Percentiles rank a stretch among this genome's conserved stretches.
These are phyloP conservation scores for Toxicodendron radicans DNA, from an alignment of 345 rosid genomes.

Conservation along the genomic window DNA sequence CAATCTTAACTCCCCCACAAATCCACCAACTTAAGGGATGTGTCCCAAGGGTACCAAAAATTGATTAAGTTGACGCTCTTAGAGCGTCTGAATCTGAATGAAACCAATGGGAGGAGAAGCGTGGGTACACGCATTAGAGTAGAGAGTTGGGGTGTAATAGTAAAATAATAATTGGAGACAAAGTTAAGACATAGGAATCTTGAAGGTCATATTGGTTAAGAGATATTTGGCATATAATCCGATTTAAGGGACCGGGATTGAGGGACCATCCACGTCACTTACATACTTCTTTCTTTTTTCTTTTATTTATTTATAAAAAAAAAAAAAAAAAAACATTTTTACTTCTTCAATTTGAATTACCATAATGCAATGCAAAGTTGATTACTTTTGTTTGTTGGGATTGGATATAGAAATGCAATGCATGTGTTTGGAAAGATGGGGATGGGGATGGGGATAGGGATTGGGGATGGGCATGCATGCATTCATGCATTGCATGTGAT, in stretches of 20 bases:
- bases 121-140: background rate
- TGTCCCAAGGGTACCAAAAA: slow-evolving; percentile 15
- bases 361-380: too few relatives aligned
- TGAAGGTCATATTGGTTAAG: slow-evolving; percentile 8
- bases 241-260: too few relatives aligned
- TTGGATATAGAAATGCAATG: too few relatives aligned
- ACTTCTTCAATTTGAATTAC: too few relatives aligned
- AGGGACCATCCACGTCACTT: slow-evolving; percentile 33
- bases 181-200: slow-evolving; percentile 33
- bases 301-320: background rate
- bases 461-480: too few relatives aligned
- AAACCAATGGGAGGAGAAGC: background rate
- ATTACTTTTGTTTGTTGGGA: too few relatives aligned
- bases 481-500: too few relatives aligned
- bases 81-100: background rate
- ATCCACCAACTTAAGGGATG: slow-evolving; percentile 27
- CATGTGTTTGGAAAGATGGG: too few relatives aligned
- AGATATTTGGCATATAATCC: slow-evolving; percentile 45
- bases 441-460: slow-evolving; percentile 11
- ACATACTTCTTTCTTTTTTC: background rate
- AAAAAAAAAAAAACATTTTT: too few relatives aligned
- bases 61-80: background rate
- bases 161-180: slow-evolving; percentile 27
- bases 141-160: background rate
- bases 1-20: slow-evolving; percentile 2